A percentile compares a stretch with the other conserved stretches of the same genome.
Evolutionary conservation across 2,329 filamentous ascomycete genomes (phyloP).

Genomic region (Huntiella savannae): DNA sequence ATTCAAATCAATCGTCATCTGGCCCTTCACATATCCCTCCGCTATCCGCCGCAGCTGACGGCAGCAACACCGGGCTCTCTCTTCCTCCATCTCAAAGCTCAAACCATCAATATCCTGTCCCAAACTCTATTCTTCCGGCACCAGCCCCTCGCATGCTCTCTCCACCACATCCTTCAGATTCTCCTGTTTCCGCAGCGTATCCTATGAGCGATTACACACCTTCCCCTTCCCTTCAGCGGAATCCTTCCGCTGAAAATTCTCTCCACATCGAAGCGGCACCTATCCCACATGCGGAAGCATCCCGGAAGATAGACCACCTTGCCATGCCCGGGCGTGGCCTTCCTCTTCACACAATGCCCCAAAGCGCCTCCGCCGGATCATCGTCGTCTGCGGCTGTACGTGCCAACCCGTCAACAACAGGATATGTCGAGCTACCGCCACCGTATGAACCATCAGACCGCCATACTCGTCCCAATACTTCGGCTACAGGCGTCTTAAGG

Average conservation of each 20-base stretch:
- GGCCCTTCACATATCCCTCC: not conserved
- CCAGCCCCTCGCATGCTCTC: conserved; percentile 1
- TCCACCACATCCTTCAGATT: conserved; percentile 11
- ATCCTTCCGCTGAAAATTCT: not conserved
- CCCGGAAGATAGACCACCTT: conserved; percentile 8
- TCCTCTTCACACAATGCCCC: conserved; percentile 2
- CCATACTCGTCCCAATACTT: conserved; percentile 5
- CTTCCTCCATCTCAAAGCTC: conserved; percentile 1
- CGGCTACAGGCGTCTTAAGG: not conserved
- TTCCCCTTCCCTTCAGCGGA: not conserved
- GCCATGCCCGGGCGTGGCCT: conserved; percentile 10
- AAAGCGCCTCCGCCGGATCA: conserved; percentile 5
- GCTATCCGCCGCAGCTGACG: not conserved
- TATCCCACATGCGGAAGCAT: not conserved
- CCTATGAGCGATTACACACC: conserved; percentile 9
- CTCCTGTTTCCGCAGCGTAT: conserved; percentile 11
- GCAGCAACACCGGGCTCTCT: conserved; percentile 4
- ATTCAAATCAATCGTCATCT: not conserved
- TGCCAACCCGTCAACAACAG: not conserved
- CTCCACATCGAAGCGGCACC: not conserved
- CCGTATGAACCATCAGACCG: conserved; percentile 9
- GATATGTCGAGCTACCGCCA: conserved; percentile 4
- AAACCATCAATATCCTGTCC: not conserved
- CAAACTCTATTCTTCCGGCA: not conserved
- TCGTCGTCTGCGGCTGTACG: not conserved